Percentiles rank a stretch among this genome's conserved stretches.
phyloP scores from a whole-genome alignment of 139 green algal species.

The Chlamydomonas sp. region DNA sequence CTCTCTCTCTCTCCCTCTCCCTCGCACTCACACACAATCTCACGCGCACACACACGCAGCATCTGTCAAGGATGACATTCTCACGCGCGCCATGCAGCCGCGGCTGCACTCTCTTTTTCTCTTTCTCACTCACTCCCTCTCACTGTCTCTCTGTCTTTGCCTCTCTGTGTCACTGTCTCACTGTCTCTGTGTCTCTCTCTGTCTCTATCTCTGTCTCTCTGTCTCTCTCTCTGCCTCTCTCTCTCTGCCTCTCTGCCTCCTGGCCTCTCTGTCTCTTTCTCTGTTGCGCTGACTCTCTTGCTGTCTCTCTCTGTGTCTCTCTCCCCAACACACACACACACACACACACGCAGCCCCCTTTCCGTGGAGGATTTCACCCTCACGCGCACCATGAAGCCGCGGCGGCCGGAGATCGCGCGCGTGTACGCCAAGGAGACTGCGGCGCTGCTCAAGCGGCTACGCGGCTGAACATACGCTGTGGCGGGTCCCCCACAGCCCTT shows the following conservation, averaged over 20 bases:
- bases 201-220: too few species aligned
- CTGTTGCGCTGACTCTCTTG: neutral
- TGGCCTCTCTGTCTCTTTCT: too few species aligned
- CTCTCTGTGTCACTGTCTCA: neutral
- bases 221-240: neutral
- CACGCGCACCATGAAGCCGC: conserved; percentile 87
- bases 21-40: too few species aligned
- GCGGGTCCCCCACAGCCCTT: too few species aligned
- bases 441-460: conserved; percentile 41
- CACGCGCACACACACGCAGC: too few species aligned
- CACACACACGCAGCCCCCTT: conserved; percentile 34
- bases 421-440: conserved; percentile 39
- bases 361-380: conserved; percentile 76
- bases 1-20: too few species aligned
- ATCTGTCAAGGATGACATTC: too few species aligned
- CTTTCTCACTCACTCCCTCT: too few species aligned
- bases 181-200: neutral
- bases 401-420: conserved; percentile 51
- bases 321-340: too few species aligned
- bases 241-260: neutral
- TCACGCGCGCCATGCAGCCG: too few species aligned
- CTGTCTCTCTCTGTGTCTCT: neutral
- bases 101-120: neutral
- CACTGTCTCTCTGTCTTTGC: neutral
- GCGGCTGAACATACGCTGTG: too few species aligned